phyloP scores from a whole-genome alignment of 129 eudicot species.

The Flaveria linearis region DNA sequence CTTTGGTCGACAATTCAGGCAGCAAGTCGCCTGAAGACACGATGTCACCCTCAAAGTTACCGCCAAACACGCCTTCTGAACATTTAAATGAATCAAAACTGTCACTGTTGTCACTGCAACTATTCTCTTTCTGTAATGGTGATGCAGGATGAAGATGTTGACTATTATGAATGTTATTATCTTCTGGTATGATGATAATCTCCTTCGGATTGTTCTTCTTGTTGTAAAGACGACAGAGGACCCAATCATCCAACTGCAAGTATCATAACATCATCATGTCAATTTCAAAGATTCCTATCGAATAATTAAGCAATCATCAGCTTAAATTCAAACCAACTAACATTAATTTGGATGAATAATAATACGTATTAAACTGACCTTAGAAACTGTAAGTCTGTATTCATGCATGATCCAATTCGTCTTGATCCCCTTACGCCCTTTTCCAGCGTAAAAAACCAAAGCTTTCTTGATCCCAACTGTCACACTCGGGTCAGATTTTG shows the following conservation, averaged over 20 bases:
- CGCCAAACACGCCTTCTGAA: constrained; percentile 33
- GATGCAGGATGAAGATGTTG: background rate
- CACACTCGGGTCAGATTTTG: constrained; percentile 5
- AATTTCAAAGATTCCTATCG: background rate
- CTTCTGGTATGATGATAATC: constrained; percentile 10
- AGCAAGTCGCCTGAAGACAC: background rate
- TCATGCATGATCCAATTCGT: constrained; percentile 53
- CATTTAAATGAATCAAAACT: constrained; percentile 28
- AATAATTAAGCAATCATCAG: background rate
- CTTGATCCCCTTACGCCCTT: constrained; percentile 33
- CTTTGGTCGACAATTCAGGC: background rate
- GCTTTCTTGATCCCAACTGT: constrained; percentile 40
- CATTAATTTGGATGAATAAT: background rate
- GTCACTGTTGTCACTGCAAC: constrained; percentile 29
- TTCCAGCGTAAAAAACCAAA: constrained; percentile 41
- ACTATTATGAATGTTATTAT: background rate
- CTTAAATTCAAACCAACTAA: no score
- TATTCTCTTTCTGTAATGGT: constrained; percentile 8
- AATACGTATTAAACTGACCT: constrained; percentile 20
- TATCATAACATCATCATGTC: constrained; percentile 6
- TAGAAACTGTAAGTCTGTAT: constrained; percentile 22
- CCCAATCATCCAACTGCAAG: constrained; percentile 44
- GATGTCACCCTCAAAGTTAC: constrained; percentile 20
- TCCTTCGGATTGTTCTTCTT: constrained; percentile 38
- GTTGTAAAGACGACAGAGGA: constrained; percentile 40